Base-by-base conservation (phyloP, 1,284 basidiomycete genomes). In the Xanthoconium separans region DNA sequence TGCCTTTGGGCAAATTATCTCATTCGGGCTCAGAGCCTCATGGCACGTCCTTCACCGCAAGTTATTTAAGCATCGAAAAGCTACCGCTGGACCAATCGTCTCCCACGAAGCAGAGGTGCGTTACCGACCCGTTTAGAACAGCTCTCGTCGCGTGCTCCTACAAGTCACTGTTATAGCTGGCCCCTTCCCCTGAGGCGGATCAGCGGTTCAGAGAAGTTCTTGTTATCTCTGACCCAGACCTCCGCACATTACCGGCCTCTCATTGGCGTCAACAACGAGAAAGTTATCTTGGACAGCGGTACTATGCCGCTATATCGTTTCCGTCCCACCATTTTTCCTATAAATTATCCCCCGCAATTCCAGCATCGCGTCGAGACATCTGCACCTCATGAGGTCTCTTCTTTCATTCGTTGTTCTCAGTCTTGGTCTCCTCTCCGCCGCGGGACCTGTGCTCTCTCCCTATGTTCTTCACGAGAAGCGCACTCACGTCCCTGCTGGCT, bases 391-490 rank as follows among this genome's bases (percentile, higher is more conserved):
- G 65, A 58, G 11, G 44, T 50, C 52, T 53, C 52, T 65, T 36
- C 34, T 60, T 24, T 31, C 58, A 1, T 60, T 60, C 30, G 44
- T 68, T 31, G 4, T 56, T 8, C 50, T 67, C 18, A 29, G 50
- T 46, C 53, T 68, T 20, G 54, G 61, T 29, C 51, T 69, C 16
- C 31, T 57, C 13, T 29, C 50, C 18, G 18, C 41, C 11, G 56
- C 63, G 1, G 52, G 16, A 31, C 58, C 65, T 1, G 7, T 22
- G 1, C 34, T 54, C 43, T 62, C 63, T 18, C 57, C 57, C 22
- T 53, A 57, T 12, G 20, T 22, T 22, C 54, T 67, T 31, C 70
- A 76, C 20, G 74, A 76, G 54, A 69, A 64, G 31, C 74, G 72
- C 42, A 54, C 51, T 15, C 42, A 57, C 16, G 31, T 67, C 16